Conservation (phyloP, 441 rosid species). For the Pelargonium myrrhifolium region DNA sequence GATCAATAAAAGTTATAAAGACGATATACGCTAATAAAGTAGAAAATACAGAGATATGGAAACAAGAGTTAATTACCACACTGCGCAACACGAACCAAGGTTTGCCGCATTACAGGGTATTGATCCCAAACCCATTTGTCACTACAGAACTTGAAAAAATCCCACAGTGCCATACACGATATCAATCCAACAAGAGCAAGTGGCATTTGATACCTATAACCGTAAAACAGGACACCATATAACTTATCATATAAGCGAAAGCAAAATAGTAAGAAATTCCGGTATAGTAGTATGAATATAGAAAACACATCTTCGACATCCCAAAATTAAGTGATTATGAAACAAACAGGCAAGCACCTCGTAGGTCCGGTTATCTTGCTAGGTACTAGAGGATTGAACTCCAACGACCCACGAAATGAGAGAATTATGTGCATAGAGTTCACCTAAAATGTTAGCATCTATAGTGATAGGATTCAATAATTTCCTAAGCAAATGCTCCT, state of each 20-base stretch:
- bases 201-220: conserved; percentile 77
- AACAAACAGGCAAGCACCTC: not conserved
- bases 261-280: not conserved
- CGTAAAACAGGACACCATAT: conserved; percentile 4
- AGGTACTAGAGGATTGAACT: not conserved
- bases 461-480: not conserved
- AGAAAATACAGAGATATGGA: not conserved
- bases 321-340: not conserved
- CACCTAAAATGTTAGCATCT: not conserved
- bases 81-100: conserved; percentile 60
- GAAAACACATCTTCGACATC: not conserved
- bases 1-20: not conserved
- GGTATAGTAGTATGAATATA: not conserved
- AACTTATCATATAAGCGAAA: not conserved
- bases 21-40: not conserved
- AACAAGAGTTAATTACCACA: conserved; percentile 36
- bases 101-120: conserved; percentile 41
- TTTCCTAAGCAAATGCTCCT: not conserved
- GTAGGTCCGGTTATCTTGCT: not conserved
- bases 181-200: conserved; percentile 73
- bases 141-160: conserved; percentile 60
- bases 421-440: not conserved
- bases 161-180: conserved; percentile 84
- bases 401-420: no score
- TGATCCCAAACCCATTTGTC: conserved; percentile 59